Percentiles rank a stretch among this genome's conserved stretches.
Conservation (phyloP, 768 basidiomycete species). For the Cystobasidium ongulense region DNA sequence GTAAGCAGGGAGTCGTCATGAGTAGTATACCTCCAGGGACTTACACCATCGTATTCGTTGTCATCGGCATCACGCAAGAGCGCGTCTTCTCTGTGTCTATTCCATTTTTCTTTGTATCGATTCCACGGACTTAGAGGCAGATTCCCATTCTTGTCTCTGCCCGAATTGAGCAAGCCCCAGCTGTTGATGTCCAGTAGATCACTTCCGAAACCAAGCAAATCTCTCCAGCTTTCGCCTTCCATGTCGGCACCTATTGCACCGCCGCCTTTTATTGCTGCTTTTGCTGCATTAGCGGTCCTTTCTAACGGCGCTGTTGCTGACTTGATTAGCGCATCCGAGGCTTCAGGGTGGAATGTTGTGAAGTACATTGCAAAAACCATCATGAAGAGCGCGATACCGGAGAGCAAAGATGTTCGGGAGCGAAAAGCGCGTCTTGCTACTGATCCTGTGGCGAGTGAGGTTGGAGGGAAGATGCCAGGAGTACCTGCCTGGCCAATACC, state of each 20-base stretch:
- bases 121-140: constrained; percentile 16
- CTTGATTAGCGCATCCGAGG: neutral
- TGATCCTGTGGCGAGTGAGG: neutral
- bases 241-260: neutral
- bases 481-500: neutral
- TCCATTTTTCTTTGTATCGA: neutral
- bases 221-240: neutral
- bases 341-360: constrained; percentile 5
- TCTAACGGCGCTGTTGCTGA: neutral
- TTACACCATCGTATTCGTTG: neutral
- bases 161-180: constrained; percentile 15
- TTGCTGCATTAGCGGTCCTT: neutral
- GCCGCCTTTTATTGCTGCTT: neutral
- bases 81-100: neutral
- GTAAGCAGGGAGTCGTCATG: neutral
- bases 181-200: constrained; percentile 4
- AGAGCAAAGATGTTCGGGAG: neutral
- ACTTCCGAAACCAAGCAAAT: constrained; percentile 5
- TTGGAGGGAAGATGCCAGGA: neutral
- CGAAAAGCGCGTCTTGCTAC: neutral
- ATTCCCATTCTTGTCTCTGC: neutral
- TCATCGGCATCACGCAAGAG: neutral
- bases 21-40: neutral
- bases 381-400: neutral
- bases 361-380: constrained; percentile 1